These are phyloP conservation scores for Debaryomyces sp. DNA, from an alignment of 1,139 yeast genomes.

Conservation along the genomic window DNA sequence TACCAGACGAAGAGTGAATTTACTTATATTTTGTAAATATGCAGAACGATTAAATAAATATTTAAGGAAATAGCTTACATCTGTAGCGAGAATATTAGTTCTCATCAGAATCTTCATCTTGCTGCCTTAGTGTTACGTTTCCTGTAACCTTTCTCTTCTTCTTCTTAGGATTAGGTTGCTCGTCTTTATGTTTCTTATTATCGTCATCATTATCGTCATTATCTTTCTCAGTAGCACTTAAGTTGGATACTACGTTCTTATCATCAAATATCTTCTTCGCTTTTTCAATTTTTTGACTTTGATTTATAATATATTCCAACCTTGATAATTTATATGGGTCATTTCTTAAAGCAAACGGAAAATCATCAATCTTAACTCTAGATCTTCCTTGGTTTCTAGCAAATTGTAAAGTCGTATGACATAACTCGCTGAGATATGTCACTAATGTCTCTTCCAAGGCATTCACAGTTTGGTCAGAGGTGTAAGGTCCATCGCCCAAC, in stretches of 20 bases:
- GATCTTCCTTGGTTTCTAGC: slow-evolving; percentile 52
- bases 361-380: slow-evolving; percentile 83
- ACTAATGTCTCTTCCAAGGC: slow-evolving; percentile 83
- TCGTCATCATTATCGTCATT: slow-evolving; percentile 14
- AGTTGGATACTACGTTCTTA: slow-evolving; percentile 22
- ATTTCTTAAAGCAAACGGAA: slow-evolving; percentile 79
- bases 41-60: slow-evolving; percentile 1
- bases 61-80: not conserved
- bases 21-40: not conserved
- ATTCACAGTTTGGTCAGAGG: slow-evolving; percentile 75
- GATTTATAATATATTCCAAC: slow-evolving; percentile 73
- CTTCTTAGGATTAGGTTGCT: slow-evolving; percentile 9
- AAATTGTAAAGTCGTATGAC: slow-evolving; percentile 24
- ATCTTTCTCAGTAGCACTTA: slow-evolving; percentile 10
- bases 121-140: slow-evolving; percentile 4
- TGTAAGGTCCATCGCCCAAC: slow-evolving; percentile 82
- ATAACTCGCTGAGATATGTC: slow-evolving; percentile 70
- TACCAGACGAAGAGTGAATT: slow-evolving; percentile 16
- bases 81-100: not conserved
- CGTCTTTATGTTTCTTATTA: slow-evolving; percentile 12
- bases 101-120: slow-evolving; percentile 8
- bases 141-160: slow-evolving; percentile 12
- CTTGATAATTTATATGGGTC: slow-evolving; percentile 87
- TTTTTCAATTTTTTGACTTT: slow-evolving; percentile 73
- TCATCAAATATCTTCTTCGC: slow-evolving; percentile 85